A percentile compares a stretch with the other conserved stretches of the same genome.
These are phyloP conservation scores for Globisporangium lucens DNA, from an alignment of 352 stramenopile genomes.

Conservation along the genomic window DNA sequence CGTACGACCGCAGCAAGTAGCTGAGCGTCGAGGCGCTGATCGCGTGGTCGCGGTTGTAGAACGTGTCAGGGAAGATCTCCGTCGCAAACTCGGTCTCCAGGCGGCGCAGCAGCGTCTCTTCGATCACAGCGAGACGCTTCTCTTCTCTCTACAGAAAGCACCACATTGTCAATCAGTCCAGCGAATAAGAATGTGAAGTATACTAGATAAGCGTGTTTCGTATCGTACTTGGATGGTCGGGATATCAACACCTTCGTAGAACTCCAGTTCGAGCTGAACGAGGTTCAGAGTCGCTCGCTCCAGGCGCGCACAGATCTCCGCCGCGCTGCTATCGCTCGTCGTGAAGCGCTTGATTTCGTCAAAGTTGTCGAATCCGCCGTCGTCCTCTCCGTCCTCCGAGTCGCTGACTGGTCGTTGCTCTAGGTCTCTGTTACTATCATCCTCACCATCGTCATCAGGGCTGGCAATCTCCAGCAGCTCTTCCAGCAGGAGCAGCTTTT, in stretches of 20 bases:
- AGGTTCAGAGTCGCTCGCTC: conserved; percentile 73
- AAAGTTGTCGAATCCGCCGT: conserved; percentile 78
- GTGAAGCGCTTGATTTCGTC: conserved; percentile 37
- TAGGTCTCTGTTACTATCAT: conserved; percentile 11
- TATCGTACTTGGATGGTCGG: conserved; percentile 53
- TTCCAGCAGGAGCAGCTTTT: conserved; percentile 77
- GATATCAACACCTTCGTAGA: conserved; percentile 67
- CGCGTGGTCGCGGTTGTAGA: conserved; percentile 78
- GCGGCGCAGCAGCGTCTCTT: conserved; percentile 67
- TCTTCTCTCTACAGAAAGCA: conserved; percentile 43
- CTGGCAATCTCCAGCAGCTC: conserved; percentile 65
- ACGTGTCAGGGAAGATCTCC: conserved; percentile 85
- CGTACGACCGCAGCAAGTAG: conserved; percentile 73
- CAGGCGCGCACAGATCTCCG: conserved; percentile 65
- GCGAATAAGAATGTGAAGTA: not conserved
- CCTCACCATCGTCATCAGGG: conserved; percentile 28
- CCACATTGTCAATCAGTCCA: not conserved
- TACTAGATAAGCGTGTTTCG: not conserved
- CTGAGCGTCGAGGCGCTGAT: conserved; percentile 63
- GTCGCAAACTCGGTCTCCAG: conserved; percentile 84
- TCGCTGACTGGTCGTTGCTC: not conserved
- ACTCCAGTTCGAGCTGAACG: conserved; percentile 76
- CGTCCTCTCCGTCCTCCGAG: conserved; percentile 27
- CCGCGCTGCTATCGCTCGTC: conserved; percentile 29
- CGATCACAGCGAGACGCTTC: conserved; percentile 61